Percentiles rank a stretch among this genome's conserved stretches.
Conservation (phyloP, 805 yeast species). For the Starmerella cellae region DNA sequence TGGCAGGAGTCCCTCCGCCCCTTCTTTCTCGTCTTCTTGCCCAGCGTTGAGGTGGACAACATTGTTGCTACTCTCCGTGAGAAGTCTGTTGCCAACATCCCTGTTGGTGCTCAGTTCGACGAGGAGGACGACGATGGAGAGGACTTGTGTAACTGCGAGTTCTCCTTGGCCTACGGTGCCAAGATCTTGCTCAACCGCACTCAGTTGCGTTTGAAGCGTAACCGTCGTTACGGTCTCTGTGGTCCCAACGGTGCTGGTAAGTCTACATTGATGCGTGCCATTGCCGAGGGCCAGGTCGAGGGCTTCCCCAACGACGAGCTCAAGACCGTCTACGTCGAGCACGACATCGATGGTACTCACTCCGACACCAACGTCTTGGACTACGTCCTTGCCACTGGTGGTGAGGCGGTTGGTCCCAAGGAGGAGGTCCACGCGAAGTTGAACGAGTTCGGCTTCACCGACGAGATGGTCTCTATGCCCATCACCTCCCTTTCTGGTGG, state of each 20-base stretch:
- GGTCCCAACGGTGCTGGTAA: slow-evolving; percentile 99
- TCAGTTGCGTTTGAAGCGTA: slow-evolving; percentile 87
- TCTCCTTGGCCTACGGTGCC: slow-evolving; percentile 99
- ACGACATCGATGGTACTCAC: slow-evolving; percentile 96
- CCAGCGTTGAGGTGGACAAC: slow-evolving; percentile 81
- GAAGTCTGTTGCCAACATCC: slow-evolving; percentile 95
- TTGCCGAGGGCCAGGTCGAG: slow-evolving; percentile 96
- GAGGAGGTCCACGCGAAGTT: slow-evolving; percentile 65
- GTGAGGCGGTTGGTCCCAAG: slow-evolving; percentile 61
- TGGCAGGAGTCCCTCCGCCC: slow-evolving; percentile 86
- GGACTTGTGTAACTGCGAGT: slow-evolving; percentile 99
- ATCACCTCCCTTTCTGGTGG: slow-evolving; percentile 98
- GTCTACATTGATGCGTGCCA: slow-evolving; percentile 95
- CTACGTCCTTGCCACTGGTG: slow-evolving; percentile 76
- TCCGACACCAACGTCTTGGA: slow-evolving; percentile 91
- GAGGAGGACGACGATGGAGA: slow-evolving; percentile 97
- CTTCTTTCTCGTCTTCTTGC: slow-evolving; percentile 90
- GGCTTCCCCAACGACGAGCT: slow-evolving; percentile 99
- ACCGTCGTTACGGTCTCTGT: slow-evolving; percentile 95
- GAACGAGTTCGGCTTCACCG: slow-evolving; percentile 82
- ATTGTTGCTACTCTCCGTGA: slow-evolving; percentile 88
- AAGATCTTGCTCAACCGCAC: slow-evolving; percentile 99
- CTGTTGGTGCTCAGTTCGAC: slow-evolving; percentile 79
- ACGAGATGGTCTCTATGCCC: slow-evolving; percentile 87
- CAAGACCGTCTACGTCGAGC: slow-evolving; percentile 98